Base-by-base conservation (phyloP, 2,329 filamentous ascomycete genomes). In the Didymella pinodella region DNA sequence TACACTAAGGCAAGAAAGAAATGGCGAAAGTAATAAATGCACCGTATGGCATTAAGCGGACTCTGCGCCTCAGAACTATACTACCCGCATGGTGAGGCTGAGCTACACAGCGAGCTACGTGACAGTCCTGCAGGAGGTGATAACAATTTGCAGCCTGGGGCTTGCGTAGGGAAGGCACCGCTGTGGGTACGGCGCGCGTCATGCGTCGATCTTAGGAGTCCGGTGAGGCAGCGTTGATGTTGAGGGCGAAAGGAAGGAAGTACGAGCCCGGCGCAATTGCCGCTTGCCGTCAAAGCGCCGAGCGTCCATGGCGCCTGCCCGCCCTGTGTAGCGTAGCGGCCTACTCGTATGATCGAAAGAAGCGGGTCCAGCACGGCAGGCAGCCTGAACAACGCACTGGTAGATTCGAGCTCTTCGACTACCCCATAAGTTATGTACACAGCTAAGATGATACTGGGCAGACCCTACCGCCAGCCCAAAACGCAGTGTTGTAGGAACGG, bases 341-440 rank as follows among this genome's bases (percentile, higher is more conserved):
- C 10, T 14, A 10, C 16, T 40, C 18, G 18, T 25, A 41, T 10
- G 38, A 41, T 41, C 38, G 18, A 22, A 22, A 41, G 38, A 14
- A 10, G 38, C 38, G 20, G 18, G 12, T 12, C 38, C 20, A 25
- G 38, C 18, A 25, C 6, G 11, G 6, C 20, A 14, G 20, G 41
- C 41, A 29, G 22, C 41, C 26, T 45, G 25, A 32, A 31, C 4
- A 34, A 25, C 29, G 10, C 45, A 32, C 11, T 14, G 5, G 45
- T 48, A 48, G 46, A 38, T 36, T 38, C 50, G 50, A 53, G 50
- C 50, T 45, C 50, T 53, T 53, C 50, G 50, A 46, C 22, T 28
- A 20, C 29, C 25, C 29, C 29, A 20, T 36, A 14, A 7, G 10
- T 16, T 32, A 20, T 31, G 18, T 47, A 47, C 11, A 47, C 44